A percentile compares a stretch with the other conserved stretches of the same genome.
phyloP scores from a whole-genome alignment of 768 basidiomycete genomes.

The Dentipellis sp. region DNA sequence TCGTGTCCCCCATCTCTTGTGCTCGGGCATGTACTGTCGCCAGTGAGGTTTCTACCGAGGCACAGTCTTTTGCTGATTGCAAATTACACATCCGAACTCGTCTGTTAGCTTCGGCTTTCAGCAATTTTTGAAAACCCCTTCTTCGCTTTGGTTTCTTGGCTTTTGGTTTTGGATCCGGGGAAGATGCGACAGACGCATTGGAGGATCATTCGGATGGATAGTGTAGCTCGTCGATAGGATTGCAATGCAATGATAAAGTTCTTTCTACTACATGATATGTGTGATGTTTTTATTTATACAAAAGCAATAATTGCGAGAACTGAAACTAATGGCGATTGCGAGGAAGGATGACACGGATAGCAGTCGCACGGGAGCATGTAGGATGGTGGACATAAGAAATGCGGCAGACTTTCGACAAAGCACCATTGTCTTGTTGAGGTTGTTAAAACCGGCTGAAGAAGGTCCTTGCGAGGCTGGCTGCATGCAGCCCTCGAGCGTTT shows the following conservation, averaged over 20 bases:
- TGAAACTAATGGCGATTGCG: no score
- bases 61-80: constrained; percentile 95
- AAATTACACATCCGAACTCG: constrained; percentile 96
- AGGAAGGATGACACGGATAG: no score
- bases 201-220: not conserved
- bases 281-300: no score
- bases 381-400: no score
- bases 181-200: not conserved
- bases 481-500: no score
- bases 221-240: not conserved
- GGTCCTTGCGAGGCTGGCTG: no score
- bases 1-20: constrained; percentile 42
- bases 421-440: no score
- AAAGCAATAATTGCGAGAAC: no score
- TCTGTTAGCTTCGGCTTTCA: constrained; percentile 81
- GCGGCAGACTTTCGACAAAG: no score
- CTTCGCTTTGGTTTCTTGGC: not conserved
- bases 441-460: no score
- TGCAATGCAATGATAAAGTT: not conserved
- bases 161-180: constrained; percentile 2
- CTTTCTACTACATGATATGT: no score
- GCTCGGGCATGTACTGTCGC: constrained; percentile 93
- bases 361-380: no score
- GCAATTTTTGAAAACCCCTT: constrained; percentile 72
- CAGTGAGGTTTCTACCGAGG: constrained; percentile 95